Evolutionary conservation across 75 land plant species (phyloP).

Genomic region (Ceratopteris richardii): DNA sequence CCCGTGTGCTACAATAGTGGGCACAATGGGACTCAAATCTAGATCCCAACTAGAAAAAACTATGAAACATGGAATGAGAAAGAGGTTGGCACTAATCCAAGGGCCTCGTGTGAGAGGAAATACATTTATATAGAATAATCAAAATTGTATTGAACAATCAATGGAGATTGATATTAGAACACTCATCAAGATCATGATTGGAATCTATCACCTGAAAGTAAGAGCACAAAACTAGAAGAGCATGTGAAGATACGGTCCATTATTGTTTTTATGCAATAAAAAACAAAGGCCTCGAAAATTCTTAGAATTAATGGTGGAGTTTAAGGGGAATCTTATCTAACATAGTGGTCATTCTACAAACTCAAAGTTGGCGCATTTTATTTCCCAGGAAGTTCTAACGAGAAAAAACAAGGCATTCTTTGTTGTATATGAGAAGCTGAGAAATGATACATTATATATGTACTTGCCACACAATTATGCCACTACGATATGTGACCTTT

Average conservation of each 20-base stretch:
- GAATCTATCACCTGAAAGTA: neutral
- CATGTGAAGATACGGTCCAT: conserved; percentile 6
- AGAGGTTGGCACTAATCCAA: conserved; percentile 26
- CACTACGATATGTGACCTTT: conserved; percentile 9
- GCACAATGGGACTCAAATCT: conserved; percentile 1
- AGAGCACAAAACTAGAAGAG: too few relatives aligned
- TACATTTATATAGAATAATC: conserved; percentile 17
- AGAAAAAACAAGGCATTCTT: conserved; percentile 5
- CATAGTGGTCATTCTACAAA: conserved; percentile 26
- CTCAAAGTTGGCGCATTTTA: too few relatives aligned
- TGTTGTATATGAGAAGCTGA: conserved; percentile 5
- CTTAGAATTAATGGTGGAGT: conserved; percentile 20
- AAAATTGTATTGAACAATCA: conserved; percentile 8
- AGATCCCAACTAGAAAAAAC: conserved; percentile 19
- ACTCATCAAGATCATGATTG: neutral
- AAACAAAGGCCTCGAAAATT: conserved; percentile 32
- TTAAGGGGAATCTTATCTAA: conserved; percentile 19
- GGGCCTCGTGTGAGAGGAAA: conserved; percentile 36
- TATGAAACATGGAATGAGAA: conserved; percentile 24
- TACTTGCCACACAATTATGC: conserved; percentile 9
- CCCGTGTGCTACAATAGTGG: conserved; percentile 6
- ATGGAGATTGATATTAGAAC: neutral
- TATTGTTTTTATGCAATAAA: conserved; percentile 25
- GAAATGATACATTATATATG: conserved; percentile 7
- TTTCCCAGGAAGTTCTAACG: conserved; percentile 9